phyloP scores from a whole-genome alignment of 441 rosid genomes.

The Brassica hybrid region DNA sequence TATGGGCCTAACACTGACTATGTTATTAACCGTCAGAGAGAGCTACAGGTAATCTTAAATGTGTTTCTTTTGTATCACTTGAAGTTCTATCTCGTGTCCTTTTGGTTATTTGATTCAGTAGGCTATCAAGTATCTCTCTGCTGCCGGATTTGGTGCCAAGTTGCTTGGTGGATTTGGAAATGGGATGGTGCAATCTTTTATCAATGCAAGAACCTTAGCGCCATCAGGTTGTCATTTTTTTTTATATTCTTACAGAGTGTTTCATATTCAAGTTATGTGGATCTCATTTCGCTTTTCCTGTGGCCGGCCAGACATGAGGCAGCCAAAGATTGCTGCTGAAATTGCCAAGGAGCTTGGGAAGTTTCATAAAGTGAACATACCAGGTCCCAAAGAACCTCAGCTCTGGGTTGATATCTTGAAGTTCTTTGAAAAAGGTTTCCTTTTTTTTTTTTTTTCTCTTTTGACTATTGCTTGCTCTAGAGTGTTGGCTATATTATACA shows the following conservation, averaged over 20 bases:
- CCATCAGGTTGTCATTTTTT: conserved; percentile 58
- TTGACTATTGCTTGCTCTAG: neutral
- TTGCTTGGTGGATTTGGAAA: conserved; percentile 89
- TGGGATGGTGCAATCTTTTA: conserved; percentile 98
- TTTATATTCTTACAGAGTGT: too few species aligned
- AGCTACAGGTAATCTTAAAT: conserved; percentile 58
- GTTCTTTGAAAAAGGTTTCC: conserved; percentile 90
- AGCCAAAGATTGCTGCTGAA: conserved; percentile 80
- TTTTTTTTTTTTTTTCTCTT: neutral
- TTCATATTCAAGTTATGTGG: too few species aligned
- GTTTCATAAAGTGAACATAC: conserved; percentile 87
- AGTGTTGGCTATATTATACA: neutral
- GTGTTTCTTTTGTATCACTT: conserved; percentile 26
- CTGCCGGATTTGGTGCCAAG: conserved; percentile 98
- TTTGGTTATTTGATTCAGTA: conserved; percentile 42
- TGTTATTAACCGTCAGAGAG: conserved; percentile 86
- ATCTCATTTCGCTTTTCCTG: too few species aligned
- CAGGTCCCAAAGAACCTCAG: conserved; percentile 94
- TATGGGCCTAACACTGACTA: conserved; percentile 96
- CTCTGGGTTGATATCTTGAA: conserved; percentile 85
- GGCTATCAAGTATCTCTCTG: conserved; percentile 94
- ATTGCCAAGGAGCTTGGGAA: conserved; percentile 80
- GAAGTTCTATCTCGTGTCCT: conserved; percentile 14
- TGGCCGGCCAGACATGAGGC: conserved; percentile 69
- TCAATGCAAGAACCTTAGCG: conserved; percentile 78